Evolutionary conservation across 345 rosid species (phyloP).

Genomic region (Durio zibethinus): DNA sequence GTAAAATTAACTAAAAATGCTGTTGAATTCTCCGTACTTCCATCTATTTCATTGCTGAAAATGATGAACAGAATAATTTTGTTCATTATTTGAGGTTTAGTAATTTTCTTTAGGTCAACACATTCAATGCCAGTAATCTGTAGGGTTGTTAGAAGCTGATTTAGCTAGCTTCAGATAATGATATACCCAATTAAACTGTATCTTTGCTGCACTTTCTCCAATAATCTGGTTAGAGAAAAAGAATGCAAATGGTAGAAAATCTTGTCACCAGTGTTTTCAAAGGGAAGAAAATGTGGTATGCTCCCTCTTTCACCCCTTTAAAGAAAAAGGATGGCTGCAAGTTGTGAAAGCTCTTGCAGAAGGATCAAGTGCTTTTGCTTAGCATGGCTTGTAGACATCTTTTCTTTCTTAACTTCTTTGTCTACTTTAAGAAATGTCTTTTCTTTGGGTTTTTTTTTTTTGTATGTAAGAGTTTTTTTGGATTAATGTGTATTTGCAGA

Average conservation of each 20-base stretch:
- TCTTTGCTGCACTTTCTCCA: background rate
- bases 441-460: background rate
- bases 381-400: background rate
- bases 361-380: background rate
- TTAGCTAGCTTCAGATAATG: background rate
- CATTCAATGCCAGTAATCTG: background rate
- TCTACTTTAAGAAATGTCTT: background rate
- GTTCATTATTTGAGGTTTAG: background rate
- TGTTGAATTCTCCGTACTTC: background rate
- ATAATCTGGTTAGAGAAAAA: background rate
- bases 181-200: background rate
- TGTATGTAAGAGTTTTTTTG: conserved; percentile 12
- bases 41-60: background rate
- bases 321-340: background rate
- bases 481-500: conserved; percentile 41
- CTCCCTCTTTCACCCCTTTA: background rate
- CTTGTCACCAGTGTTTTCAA: background rate
- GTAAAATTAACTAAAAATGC: background rate
- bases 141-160: background rate
- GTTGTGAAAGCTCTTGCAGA: background rate
- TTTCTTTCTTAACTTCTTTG: conserved; percentile 11
- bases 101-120: background rate
- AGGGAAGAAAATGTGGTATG: background rate
- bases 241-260: background rate
- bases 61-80: background rate